A percentile compares a stretch with the other conserved stretches of the same genome.
Conservation (phyloP, 23 red algal species). For the Gracilaria caudata region DNA sequence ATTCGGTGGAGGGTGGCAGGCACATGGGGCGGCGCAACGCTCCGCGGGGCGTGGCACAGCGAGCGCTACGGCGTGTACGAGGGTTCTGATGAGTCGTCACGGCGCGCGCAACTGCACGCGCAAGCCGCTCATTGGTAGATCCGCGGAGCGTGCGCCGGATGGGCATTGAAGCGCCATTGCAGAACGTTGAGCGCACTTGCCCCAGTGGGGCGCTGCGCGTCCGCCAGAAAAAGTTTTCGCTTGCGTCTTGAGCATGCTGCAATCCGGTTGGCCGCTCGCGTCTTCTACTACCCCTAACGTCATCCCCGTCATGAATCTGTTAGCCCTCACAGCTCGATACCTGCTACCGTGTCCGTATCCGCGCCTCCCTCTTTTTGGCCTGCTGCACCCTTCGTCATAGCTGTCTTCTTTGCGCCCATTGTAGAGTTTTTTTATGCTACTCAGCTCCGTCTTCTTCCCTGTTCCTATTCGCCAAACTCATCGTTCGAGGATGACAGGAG, state of each 20-base stretch:
- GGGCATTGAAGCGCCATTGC: not conserved
- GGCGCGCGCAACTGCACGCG: not conserved
- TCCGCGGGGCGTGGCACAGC: not conserved
- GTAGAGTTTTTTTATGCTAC: too few species aligned
- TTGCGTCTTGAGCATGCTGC: not conserved
- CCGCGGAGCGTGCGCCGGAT: not conserved
- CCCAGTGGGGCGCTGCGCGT: not conserved
- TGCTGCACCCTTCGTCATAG: too few species aligned
- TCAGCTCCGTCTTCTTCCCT: too few species aligned
- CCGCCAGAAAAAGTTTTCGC: slow-evolving; percentile 16
- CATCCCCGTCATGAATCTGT: not conserved
- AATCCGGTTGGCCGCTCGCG: slow-evolving; percentile 15
- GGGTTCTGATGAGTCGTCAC: slow-evolving; percentile 22
- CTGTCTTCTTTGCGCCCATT: too few species aligned
- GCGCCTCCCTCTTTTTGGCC: too few species aligned
- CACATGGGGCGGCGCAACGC: slow-evolving; percentile 6
- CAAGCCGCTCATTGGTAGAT: slow-evolving; percentile 20
- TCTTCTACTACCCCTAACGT: not conserved
- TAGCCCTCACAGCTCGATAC: too few species aligned
- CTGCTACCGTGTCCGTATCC: too few species aligned
- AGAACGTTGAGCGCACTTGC: not conserved
- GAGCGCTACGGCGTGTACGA: slow-evolving; percentile 12
- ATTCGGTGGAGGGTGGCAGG: not conserved
- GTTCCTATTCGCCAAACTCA: too few species aligned
- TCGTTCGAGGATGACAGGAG: too few species aligned